Percentiles rank a stretch among this genome's conserved stretches.
Evolutionary conservation across 352 stramenopile genomes (phyloP).

Genomic region (Phytophthora sojae): DNA sequence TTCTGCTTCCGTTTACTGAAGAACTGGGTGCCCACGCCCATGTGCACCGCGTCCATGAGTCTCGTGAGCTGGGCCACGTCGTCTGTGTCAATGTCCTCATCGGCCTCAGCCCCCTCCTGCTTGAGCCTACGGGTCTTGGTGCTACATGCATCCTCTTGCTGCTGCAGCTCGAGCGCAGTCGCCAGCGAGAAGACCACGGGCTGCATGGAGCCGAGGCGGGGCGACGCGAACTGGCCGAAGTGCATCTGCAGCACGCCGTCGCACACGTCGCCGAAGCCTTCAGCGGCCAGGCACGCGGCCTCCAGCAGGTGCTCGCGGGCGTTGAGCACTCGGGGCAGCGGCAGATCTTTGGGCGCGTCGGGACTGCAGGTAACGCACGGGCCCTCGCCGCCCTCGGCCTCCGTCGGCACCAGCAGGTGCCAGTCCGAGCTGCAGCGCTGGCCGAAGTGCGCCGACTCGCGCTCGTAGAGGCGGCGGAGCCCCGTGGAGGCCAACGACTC

Average conservation of each 20-base stretch:
- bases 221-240: conserved; percentile 23
- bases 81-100: conserved; percentile 22
- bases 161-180: conserved; percentile 20
- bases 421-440: conserved; percentile 33
- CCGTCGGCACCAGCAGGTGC: conserved; percentile 33
- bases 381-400: conserved; percentile 23
- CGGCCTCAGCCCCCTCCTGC: not conserved
- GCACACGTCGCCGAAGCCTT: conserved; percentile 22
- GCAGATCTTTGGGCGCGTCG: conserved; percentile 25
- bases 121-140: not conserved
- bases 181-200: conserved; percentile 31
- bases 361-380: conserved; percentile 16
- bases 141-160: not conserved
- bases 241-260: conserved; percentile 35
- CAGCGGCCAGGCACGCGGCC: conserved; percentile 13
- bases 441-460: conserved; percentile 24
- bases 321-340: conserved; percentile 17
- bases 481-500: conserved; percentile 25
- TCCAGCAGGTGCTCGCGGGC: conserved; percentile 31
- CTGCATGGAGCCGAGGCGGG: conserved; percentile 32
- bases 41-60: conserved; percentile 31
- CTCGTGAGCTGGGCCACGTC: conserved; percentile 24
- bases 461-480: conserved; percentile 24
- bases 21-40: conserved; percentile 36
- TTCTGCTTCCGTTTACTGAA: conserved; percentile 38